phyloP scores from a whole-genome alignment of 2,329 filamentous ascomycete genomes.

The Fusarium palustre region DNA sequence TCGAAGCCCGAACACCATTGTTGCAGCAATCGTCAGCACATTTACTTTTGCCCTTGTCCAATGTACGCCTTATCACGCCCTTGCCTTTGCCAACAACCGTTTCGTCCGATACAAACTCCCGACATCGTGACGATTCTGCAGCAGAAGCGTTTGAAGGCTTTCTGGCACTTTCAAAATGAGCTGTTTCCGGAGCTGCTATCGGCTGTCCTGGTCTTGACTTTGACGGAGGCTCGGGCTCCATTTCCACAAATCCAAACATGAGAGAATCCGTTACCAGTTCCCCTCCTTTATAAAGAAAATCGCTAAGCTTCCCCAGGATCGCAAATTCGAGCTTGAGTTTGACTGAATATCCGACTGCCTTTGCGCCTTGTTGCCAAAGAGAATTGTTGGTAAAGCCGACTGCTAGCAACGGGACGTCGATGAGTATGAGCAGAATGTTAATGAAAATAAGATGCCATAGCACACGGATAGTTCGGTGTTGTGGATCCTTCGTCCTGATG shows the following conservation, averaged over 20 bases:
- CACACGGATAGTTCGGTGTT: slow-evolving; percentile 26
- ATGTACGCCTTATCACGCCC: slow-evolving; percentile 8
- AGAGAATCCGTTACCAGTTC: slow-evolving; percentile 20
- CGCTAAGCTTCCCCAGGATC: slow-evolving; percentile 52
- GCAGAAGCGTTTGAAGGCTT: slow-evolving; percentile 17
- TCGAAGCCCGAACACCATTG: slow-evolving; percentile 1
- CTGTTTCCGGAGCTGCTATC: not conserved
- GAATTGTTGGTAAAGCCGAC: slow-evolving; percentile 50
- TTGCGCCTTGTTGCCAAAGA: slow-evolving; percentile 51
- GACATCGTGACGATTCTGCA: slow-evolving; percentile 8
- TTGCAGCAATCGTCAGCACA: slow-evolving; percentile 9
- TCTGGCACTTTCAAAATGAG: slow-evolving; percentile 13
- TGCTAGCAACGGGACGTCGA: slow-evolving; percentile 55
- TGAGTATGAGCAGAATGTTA: slow-evolving; percentile 57
- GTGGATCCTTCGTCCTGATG: slow-evolving; percentile 12
- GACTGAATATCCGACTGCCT: slow-evolving; percentile 52
- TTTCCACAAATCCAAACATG: slow-evolving; percentile 37
- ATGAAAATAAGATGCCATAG: slow-evolving; percentile 47
- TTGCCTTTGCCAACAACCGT: slow-evolving; percentile 7
- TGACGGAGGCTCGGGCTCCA: slow-evolving; percentile 23
- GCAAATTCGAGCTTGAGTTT: slow-evolving; percentile 55
- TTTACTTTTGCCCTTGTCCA: slow-evolving; percentile 23
- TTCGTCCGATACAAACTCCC: not conserved
- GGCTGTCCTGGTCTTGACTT: slow-evolving; percentile 4
- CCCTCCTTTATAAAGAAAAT: slow-evolving; percentile 49